A percentile compares a stretch with the other conserved stretches of the same genome.
Evolutionary conservation across 257 asterid genomes (phyloP).

Genomic region (Striga asiatica): DNA sequence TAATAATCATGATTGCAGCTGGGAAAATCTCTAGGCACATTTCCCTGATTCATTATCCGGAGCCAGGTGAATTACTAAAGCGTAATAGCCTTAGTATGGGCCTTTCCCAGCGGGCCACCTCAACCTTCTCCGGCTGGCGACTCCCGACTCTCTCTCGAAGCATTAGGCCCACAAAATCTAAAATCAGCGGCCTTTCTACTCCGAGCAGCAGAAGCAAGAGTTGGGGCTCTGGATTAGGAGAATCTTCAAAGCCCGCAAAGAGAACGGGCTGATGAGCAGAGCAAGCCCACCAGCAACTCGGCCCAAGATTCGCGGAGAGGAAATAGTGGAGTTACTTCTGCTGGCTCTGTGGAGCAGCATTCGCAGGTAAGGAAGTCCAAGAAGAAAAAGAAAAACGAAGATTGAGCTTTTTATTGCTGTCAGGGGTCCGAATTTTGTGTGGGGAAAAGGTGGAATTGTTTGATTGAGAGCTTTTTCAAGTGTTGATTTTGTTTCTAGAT

Average conservation of each 20-base stretch:
- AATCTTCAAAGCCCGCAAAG: constrained; percentile 18
- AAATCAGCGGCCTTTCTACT: constrained; percentile 17
- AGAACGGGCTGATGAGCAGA: constrained; percentile 19
- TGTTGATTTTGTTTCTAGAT: background rate
- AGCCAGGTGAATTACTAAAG: constrained; percentile 26
- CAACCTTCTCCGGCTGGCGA: constrained; percentile 27
- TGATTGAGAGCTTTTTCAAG: background rate
- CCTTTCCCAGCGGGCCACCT: constrained; percentile 26
- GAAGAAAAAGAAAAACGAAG: constrained; percentile 25
- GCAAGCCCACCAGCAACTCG: constrained; percentile 21
- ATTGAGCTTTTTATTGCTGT: background rate
- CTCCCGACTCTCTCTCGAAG: constrained; percentile 28
- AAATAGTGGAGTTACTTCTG: constrained; percentile 25
- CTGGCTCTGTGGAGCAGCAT: constrained; percentile 20
- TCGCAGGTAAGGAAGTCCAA: constrained; percentile 29
- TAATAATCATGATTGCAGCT: constrained; percentile 10
- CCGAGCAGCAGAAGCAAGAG: constrained; percentile 24
- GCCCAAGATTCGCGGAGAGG: constrained; percentile 31
- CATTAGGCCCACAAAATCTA: constrained; percentile 17
- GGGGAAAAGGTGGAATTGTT: background rate
- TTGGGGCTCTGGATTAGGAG: background rate
- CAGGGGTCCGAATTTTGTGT: background rate
- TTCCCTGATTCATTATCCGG: constrained; percentile 40
- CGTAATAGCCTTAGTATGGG: constrained; percentile 10
- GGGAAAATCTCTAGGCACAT: constrained; percentile 43